Evolutionary conservation across 306 rosid genomes (phyloP).

Genomic region (Trifolium fragiferum): DNA sequence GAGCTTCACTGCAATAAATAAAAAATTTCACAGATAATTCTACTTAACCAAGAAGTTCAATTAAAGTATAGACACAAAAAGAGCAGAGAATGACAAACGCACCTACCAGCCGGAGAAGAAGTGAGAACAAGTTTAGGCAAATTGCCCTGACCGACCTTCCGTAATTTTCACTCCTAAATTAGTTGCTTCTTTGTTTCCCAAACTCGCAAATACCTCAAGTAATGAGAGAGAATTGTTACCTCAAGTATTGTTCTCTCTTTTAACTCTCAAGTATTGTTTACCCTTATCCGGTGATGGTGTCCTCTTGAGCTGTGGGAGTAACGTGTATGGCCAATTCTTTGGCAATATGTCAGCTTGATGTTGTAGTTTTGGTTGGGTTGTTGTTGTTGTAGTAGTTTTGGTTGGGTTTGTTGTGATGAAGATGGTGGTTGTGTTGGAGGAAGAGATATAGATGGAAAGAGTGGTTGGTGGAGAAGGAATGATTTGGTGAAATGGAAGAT

Average conservation of each 20-base stretch:
- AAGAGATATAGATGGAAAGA: no score
- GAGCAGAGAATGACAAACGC: conserved; percentile 23
- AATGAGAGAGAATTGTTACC: no score
- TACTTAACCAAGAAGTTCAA: neutral
- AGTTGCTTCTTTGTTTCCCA: conserved; percentile 49
- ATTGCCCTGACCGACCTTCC: conserved; percentile 87
- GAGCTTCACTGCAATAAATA: conserved; percentile 74
- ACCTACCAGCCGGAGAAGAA: conserved; percentile 78
- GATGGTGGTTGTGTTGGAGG: no score
- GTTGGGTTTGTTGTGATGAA: no score
- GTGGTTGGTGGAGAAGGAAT: no score
- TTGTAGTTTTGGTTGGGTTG: no score
- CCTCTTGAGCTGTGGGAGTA: conserved; percentile 85
- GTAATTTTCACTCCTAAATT: conserved; percentile 62
- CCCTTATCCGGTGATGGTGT: conserved; percentile 63
- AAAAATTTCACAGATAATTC: neutral
- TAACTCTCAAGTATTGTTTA: conserved; percentile 43
- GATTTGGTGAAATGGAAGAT: no score
- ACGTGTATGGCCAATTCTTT: conserved; percentile 74
- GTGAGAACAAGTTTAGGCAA: conserved; percentile 82
- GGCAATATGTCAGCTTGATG: no score
- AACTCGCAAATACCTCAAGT: conserved; percentile 63
- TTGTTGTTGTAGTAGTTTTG: no score
- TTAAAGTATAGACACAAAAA: neutral
- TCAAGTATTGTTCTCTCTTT: no score